Percentiles rank a stretch among this genome's conserved stretches.
Evolutionary conservation across 2,329 filamentous ascomycete species (phyloP).

Genomic region (Neocatenulostroma microsporum): DNA sequence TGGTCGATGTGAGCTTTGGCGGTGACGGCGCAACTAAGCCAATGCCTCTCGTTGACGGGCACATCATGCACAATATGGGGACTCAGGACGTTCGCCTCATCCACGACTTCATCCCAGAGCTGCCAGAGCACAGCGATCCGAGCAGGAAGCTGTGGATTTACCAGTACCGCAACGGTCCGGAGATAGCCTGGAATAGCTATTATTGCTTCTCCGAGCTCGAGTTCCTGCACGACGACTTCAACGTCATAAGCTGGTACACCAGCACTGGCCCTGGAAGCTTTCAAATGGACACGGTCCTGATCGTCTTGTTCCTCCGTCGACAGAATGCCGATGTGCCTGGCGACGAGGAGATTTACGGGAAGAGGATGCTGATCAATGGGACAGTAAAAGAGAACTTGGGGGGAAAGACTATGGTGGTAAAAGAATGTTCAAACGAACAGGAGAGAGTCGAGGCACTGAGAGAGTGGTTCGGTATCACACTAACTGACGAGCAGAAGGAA

Average conservation of each 20-base stretch:
- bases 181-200: conserved; percentile 49
- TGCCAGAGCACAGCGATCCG: conserved; percentile 12
- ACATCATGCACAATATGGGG: conserved; percentile 28
- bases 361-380: conserved; percentile 35
- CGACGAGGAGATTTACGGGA: conserved; percentile 29
- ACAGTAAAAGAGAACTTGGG: conserved; percentile 39
- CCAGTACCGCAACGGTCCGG: conserved; percentile 28
- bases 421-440: conserved; percentile 35
- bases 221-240: conserved; percentile 54
- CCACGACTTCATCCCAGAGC: conserved; percentile 18
- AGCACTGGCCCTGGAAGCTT: conserved; percentile 41
- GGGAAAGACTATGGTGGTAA: conserved; percentile 37
- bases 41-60: conserved; percentile 46
- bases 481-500: conserved; percentile 32
- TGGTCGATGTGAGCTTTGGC: conserved; percentile 58
- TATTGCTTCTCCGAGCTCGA: conserved; percentile 61
- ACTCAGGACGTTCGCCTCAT: conserved; percentile 18
- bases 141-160: conserved; percentile 39
- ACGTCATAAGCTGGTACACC: conserved; percentile 51
- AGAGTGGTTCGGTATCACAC: conserved; percentile 37
- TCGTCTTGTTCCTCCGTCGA: conserved; percentile 41
- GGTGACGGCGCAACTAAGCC: conserved; percentile 53
- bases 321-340: conserved; percentile 7
- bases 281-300: conserved; percentile 48
- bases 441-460: conserved; percentile 36